These are phyloP conservation scores for Chalciporus pseudorubinellus DNA, from an alignment of 768 basidiomycete species.

Conservation along the genomic window DNA sequence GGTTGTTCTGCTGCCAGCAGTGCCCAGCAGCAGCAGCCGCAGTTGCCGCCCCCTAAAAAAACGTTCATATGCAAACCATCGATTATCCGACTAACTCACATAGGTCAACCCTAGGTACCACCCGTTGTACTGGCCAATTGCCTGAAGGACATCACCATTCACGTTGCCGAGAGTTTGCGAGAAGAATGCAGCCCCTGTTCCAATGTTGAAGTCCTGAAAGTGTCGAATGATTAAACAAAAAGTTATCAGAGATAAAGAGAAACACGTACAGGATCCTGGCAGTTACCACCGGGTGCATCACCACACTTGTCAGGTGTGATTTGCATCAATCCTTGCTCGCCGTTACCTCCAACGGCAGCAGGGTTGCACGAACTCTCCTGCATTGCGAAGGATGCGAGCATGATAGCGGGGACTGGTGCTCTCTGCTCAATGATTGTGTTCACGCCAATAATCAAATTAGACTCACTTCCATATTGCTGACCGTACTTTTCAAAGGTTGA, in stretches of 20 bases:
- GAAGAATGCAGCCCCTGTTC: conserved; percentile 62
- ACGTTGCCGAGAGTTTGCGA: conserved; percentile 40
- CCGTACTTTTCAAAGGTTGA: conserved; percentile 60
- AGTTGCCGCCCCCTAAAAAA: conserved; percentile 49
- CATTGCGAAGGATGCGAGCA: conserved; percentile 86
- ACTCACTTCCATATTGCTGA: conserved; percentile 40
- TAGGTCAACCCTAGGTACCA: conserved; percentile 60
- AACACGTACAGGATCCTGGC: conserved; percentile 37
- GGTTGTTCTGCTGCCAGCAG: conserved; percentile 77
- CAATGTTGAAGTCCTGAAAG: conserved; percentile 66
- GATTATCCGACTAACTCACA: conserved; percentile 35
- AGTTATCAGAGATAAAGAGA: not conserved
- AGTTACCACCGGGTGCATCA: conserved; percentile 45
- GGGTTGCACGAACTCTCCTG: conserved; percentile 81
- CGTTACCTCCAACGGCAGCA: conserved; percentile 62
- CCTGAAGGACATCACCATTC: conserved; percentile 50
- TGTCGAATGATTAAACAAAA: too few relatives aligned
- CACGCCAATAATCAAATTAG: not conserved
- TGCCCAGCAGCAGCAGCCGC: conserved; percentile 52
- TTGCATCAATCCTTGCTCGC: conserved; percentile 89
- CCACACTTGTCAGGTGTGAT: conserved; percentile 75
- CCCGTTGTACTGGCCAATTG: conserved; percentile 77
- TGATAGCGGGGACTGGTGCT: conserved; percentile 59
- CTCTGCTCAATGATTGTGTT: not conserved
- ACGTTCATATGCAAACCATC: not conserved